Base-by-base conservation (phyloP, 305 asterid species). In the Fraxinus angustifolia region DNA sequence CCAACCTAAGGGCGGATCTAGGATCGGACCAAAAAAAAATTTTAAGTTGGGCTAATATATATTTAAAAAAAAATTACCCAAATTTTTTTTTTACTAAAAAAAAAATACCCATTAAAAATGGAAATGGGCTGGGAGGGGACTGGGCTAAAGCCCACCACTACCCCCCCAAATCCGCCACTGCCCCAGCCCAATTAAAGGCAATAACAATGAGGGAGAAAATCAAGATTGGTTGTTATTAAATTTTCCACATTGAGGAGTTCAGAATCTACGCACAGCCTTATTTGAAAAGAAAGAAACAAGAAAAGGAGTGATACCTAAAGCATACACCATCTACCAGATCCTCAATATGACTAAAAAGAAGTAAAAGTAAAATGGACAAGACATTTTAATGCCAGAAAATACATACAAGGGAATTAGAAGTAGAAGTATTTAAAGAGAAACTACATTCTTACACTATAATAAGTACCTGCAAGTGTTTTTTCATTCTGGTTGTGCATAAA, bases 121-220 rank as follows among this genome's bases (percentile, higher is more conserved):
- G 17, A 45, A 45, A 45, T 45, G 56, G 56, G n/a, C 56, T 45
- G 17, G 56, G n/a, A 45, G 56, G 56, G 6, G 56, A 45, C 56
- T 45, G 56, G 56, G 56, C 56, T 45, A 45, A 45, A 14, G 56
- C 56, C 56, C 56, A 12, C 56, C 56, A 45, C 17, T 12, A 38
- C 14, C 48, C 48, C 53, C 38, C 58, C 58, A 14, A 45, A 45
- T 45, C 58, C 58, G 58, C 19, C 58, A 45, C 58, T 3, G 58
- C 58, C 58, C 58, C 17, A 45, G 17, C 58, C 84, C 82, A 65
- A 23, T 53, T 67, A 36, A 79, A 81, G 62, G 75, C 4, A 2
- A 80, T 74, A 82, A 65, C 78, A 71, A 82, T 65, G 45, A 58
- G 10, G 45, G 74, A 73, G 83, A 72, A 67, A 78, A 79, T 30